phyloP scores from a whole-genome alignment of 257 asterid species.

The Solanum chmielewskii region DNA sequence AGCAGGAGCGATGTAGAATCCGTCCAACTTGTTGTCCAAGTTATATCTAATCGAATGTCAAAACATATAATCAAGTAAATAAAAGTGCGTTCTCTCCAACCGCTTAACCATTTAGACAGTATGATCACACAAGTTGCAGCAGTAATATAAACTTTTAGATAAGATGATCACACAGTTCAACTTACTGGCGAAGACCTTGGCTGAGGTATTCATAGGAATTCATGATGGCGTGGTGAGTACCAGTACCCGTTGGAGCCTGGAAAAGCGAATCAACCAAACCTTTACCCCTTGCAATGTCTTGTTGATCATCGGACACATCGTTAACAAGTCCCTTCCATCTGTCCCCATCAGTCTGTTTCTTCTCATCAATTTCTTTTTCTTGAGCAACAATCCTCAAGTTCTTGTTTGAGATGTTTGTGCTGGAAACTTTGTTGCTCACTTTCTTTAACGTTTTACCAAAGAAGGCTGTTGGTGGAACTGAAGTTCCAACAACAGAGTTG shows the following conservation, averaged over 20 bases:
- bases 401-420: background rate
- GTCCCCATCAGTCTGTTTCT: conserved; percentile 20
- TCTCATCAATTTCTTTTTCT: background rate
- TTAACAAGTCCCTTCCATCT: conserved; percentile 23
- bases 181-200: conserved; percentile 32
- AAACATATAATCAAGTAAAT: background rate
- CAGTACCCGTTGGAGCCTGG: conserved; percentile 34
- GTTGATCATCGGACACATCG: conserved; percentile 31
- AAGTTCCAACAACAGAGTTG: conserved; percentile 6
- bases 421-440: background rate
- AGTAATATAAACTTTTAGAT: background rate
- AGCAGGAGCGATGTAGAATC: conserved; percentile 36
- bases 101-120: background rate
- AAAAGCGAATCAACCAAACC: conserved; percentile 34
- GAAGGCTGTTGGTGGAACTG: conserved; percentile 13
- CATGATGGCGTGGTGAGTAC: conserved; percentile 25
- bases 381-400: conserved; percentile 8
- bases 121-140: background rate
- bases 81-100: background rate
- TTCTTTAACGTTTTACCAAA: conserved; percentile 15
- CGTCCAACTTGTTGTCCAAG: conserved; percentile 26
- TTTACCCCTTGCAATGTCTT: conserved; percentile 36
- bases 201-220: conserved; percentile 23
- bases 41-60: background rate
- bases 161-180: background rate